phyloP scores from a whole-genome alignment of 768 basidiomycete species.

The Trametes cubensis region DNA sequence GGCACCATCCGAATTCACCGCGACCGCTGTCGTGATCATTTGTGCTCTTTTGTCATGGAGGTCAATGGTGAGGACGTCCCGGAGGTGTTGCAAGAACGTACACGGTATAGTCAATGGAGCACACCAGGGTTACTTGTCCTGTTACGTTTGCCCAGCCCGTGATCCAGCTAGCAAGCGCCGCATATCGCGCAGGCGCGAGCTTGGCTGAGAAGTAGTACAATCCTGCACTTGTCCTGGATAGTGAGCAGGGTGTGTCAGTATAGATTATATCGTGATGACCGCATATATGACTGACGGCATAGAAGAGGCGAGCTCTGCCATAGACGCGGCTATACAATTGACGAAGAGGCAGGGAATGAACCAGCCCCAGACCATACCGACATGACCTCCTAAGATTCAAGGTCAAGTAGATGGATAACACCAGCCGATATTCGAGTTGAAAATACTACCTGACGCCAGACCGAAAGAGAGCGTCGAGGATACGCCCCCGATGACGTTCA shows the following conservation, averaged over 20 bases:
- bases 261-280: background rate
- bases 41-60: slow-evolving; percentile 49
- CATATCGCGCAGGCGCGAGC: slow-evolving; percentile 61
- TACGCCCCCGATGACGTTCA: slow-evolving; percentile 72
- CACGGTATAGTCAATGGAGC: slow-evolving; percentile 74
- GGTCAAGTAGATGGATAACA: background rate
- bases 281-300: slow-evolving; percentile 61
- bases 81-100: slow-evolving; percentile 25
- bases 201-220: slow-evolving; percentile 80
- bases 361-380: slow-evolving; percentile 79
- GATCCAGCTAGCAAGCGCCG: slow-evolving; percentile 65
- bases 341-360: slow-evolving; percentile 70
- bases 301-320: slow-evolving; percentile 71
- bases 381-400: slow-evolving; percentile 58
- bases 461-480: slow-evolving; percentile 66
- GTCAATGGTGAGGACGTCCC: background rate
- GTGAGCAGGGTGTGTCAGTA: background rate
- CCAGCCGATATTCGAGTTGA: slow-evolving; percentile 9
- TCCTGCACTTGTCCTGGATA: slow-evolving; percentile 70
- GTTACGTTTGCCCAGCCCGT: slow-evolving; percentile 77
- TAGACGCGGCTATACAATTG: slow-evolving; percentile 62
- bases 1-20: slow-evolving; percentile 57
- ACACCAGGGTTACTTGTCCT: slow-evolving; percentile 68
- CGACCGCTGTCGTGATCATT: slow-evolving; percentile 74
- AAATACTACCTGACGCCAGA: slow-evolving; percentile 51